Base-by-base conservation (phyloP, 1,284 basidiomycete species). In the Cutaneotrichosporon sp. region DNA sequence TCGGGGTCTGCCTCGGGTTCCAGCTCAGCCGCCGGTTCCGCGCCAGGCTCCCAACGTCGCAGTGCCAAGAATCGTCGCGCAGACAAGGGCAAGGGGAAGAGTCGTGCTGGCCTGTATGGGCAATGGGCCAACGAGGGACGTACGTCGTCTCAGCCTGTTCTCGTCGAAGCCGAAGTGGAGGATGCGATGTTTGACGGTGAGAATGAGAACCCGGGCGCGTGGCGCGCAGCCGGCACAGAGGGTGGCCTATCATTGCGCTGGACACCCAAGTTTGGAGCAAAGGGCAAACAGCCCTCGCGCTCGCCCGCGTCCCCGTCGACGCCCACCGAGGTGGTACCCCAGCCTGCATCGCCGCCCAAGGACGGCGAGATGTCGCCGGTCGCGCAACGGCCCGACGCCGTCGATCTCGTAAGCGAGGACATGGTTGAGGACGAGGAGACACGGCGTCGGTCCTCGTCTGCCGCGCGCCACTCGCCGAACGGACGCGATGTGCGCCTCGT, bases 111-210 rank as follows among this genome's bases (percentile, higher is more conserved):
- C 3, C 69, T 74, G 8, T 76, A 76, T 48, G 74, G 74, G 23
- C 69, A 68, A 33, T 75, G 73, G 72, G 54, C 90, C 2, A 54
- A 59, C 23, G 36, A 42, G 21, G 40, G 45, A 15, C 20, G 39
- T 7, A n/a, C n/a, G 12, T 14, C 33, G 14, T 4, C n/a, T 1
- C 17, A 34, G 4, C 43, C 22, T 8, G 36, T 17, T 8, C 35
- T 40, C 8, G 46, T 43, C 4, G 23, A 33, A 8, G 51, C 46
- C 7, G 46, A 54, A 18, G 47, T 52, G 2, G 51, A 53, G 20
- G 48, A 53, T 41, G 55, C 55, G 15, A 14, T 44, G 13, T 57
- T 57, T 21, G 55, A 57, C 35, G 51, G 55, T 20, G 55, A 57
- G 26, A 53, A 47, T 15, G 55, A 57, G 55, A 53, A 53, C 30